A percentile compares a stretch with the other conserved stretches of the same genome.
phyloP scores from a whole-genome alignment of 139 green algal species.

The Closterium sp. region DNA sequence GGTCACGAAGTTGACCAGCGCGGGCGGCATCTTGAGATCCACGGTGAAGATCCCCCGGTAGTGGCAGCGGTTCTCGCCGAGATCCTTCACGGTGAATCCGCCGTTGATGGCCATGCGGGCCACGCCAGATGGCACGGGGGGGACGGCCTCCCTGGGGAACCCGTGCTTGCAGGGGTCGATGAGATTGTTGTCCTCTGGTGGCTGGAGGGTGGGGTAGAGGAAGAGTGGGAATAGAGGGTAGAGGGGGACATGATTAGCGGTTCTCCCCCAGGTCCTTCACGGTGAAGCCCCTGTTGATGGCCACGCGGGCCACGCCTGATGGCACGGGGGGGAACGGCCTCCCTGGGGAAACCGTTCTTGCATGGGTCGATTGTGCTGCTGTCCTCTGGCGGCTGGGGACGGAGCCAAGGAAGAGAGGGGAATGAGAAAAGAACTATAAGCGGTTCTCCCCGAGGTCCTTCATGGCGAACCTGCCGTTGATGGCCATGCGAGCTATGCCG shows the following conservation, averaged over 20 bases:
- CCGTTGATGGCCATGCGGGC: not conserved
- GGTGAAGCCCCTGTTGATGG: not conserved
- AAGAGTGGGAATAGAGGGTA: too few relatives aligned
- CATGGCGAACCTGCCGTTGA: not conserved
- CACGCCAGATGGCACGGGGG: not conserved
- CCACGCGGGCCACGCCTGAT: not conserved
- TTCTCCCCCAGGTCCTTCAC: too few relatives aligned
- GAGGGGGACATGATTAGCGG: too few relatives aligned
- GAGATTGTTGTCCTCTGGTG: not conserved
- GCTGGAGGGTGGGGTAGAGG: not conserved
- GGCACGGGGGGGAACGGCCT: not conserved
- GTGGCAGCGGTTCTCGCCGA: not conserved
- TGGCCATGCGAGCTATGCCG: not conserved
- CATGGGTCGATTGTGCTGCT: not conserved
- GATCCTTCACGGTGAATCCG: not conserved
- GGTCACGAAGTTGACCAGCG: not conserved
- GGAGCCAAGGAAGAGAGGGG: too few relatives aligned
- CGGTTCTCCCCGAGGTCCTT: not conserved
- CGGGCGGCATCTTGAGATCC: not conserved
- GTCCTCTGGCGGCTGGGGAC: not conserved
- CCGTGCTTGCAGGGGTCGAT: not conserved
- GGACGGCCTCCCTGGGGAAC: not conserved
- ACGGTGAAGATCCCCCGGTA: not conserved
- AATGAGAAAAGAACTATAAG: not conserved
- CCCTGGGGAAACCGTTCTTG: not conserved